Percentiles rank a stretch among this genome's conserved stretches.
Evolutionary conservation across 2,329 filamentous ascomycete genomes (phyloP).

Genomic region (Sporothrix globosa): DNA sequence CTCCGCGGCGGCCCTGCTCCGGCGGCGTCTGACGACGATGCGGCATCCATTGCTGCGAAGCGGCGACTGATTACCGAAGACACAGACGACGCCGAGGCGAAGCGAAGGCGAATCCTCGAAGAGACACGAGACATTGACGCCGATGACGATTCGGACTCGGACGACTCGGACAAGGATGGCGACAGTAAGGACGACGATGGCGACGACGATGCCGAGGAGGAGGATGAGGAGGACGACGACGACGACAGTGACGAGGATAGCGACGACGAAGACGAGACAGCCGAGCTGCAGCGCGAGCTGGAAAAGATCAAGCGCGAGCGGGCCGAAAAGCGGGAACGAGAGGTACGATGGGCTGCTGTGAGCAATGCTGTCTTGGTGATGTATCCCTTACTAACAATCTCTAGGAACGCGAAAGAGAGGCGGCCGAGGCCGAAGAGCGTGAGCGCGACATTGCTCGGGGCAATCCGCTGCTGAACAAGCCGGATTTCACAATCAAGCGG

Average conservation of each 20-base stretch:
- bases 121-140: conserved; percentile 88
- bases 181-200: conserved; percentile 61
- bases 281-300: conserved; percentile 86
- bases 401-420: conserved; percentile 77
- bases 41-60: conserved; percentile 40
- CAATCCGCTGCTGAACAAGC: conserved; percentile 87
- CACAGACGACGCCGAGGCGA: conserved; percentile 64
- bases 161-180: conserved; percentile 60
- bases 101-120: conserved; percentile 82
- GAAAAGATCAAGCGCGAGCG: conserved; percentile 91
- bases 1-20: conserved; percentile 64
- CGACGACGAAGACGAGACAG: conserved; percentile 75
- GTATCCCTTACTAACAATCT: neutral
- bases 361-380: too few species aligned
- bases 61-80: conserved; percentile 32
- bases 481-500: conserved; percentile 87
- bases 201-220: conserved; percentile 70
- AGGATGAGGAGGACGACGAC: conserved; percentile 60
- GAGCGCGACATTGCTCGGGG: conserved; percentile 89
- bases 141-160: conserved; percentile 61
- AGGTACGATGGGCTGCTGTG: conserved; percentile 48
- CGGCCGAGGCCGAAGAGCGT: conserved; percentile 77
- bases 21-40: conserved; percentile 47
- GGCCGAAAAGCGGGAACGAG: conserved; percentile 76
- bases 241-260: conserved; percentile 71